A percentile compares a stretch with the other conserved stretches of the same genome.
These are phyloP conservation scores for Clarireedia monteithiana DNA, from an alignment of 2,329 filamentous ascomycete genomes.

Conservation along the genomic window DNA sequence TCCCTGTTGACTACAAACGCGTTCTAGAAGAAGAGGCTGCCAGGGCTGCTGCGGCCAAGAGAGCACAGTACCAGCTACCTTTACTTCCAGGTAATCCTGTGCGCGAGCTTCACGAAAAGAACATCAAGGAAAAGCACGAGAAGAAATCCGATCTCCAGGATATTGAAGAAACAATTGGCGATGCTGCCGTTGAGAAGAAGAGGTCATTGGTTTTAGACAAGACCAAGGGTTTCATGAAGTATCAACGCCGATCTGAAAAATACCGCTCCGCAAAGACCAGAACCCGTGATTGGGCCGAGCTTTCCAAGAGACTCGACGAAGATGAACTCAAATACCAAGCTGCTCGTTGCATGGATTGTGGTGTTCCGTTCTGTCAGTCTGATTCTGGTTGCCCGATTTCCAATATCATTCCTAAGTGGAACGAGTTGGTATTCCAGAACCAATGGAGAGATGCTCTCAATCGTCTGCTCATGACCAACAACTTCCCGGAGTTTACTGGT, in stretches of 20 bases:
- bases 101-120: constrained; percentile 43
- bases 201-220: constrained; percentile 91
- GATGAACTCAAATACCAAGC: constrained; percentile 96
- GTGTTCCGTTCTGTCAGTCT: constrained; percentile 96
- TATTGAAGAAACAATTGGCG: constrained; percentile 85
- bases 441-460: constrained; percentile 92
- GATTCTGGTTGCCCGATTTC: constrained; percentile 93
- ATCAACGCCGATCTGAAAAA: constrained; percentile 85
- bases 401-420: constrained; percentile 98
- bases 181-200: constrained; percentile 81
- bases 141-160: constrained; percentile 65
- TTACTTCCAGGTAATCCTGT: constrained; percentile 60
- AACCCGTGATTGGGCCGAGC: constrained; percentile 88
- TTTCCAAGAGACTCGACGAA: constrained; percentile 79
- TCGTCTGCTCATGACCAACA: constrained; percentile 90
- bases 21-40: constrained; percentile 78
- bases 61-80: constrained; percentile 73
- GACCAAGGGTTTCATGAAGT: constrained; percentile 96
- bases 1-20: constrained; percentile 94
- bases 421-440: constrained; percentile 67
- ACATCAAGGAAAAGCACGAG: constrained; percentile 53
- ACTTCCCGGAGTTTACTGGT: constrained; percentile 96
- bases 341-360: constrained; percentile 96
- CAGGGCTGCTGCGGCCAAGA: constrained; percentile 79
- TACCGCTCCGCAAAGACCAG: constrained; percentile 79